Evolutionary conservation across 352 stramenopile species (phyloP).

Genomic region (Globisporangium megalacanthum): DNA sequence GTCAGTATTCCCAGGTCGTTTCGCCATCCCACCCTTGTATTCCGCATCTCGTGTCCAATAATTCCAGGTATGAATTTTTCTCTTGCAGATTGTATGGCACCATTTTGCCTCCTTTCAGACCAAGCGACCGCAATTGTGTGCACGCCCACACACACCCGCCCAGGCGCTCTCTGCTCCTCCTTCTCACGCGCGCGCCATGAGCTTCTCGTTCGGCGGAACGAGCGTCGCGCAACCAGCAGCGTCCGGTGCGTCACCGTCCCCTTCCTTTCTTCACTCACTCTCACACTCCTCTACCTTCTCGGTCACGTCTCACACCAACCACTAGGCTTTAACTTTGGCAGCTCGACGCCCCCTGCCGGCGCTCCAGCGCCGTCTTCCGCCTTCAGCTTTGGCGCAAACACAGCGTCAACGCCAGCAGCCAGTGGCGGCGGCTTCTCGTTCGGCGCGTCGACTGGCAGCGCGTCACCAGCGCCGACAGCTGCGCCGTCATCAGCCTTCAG

Average conservation of each 20-base stretch:
- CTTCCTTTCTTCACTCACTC: no score
- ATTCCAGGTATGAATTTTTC: neutral
- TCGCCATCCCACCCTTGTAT: no score
- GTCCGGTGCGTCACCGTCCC: constrained; percentile 14
- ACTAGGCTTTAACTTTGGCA: constrained; percentile 39
- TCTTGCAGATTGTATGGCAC: no score
- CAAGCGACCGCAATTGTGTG: neutral
- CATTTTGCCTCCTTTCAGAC: no score
- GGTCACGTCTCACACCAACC: neutral
- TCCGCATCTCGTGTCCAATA: neutral
- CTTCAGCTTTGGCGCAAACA: constrained; percentile 16
- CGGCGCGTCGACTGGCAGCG: constrained; percentile 17
- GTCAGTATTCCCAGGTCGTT: no score
- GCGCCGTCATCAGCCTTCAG: constrained; percentile 8
- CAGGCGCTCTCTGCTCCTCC: neutral
- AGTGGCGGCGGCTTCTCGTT: constrained; percentile 20
- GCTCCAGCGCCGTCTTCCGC: constrained; percentile 6
- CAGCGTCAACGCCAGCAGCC: constrained; percentile 13
- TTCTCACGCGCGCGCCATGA: constrained; percentile 12
- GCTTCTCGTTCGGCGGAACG: constrained; percentile 28
- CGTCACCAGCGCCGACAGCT: constrained; percentile 7
- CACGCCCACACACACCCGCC: neutral
- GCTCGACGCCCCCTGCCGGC: constrained; percentile 14
- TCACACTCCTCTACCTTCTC: neutral
- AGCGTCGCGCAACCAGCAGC: constrained; percentile 21